Evolutionary conservation across 179 eudicot species (phyloP), one percentile per base, ranked within the genome.

Genomic region (Beta lomatogona): DNA sequence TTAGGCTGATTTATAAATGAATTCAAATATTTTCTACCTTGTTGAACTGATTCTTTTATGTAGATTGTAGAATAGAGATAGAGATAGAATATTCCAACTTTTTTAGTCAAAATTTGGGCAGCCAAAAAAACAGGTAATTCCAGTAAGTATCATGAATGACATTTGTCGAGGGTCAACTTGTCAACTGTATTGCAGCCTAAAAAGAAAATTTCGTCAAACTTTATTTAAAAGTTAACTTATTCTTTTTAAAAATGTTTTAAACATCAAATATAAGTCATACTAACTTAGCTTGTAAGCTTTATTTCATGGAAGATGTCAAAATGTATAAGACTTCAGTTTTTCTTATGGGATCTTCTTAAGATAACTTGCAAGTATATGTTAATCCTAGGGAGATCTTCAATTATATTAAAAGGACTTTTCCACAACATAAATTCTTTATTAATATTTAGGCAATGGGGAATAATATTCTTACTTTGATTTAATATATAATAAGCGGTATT

Each of bases 151-250:
- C 9, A 0, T 13, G 2, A 16, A n/a, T 15, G 81, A 59, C 71
- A 60, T 71, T 60, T 41, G 69, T 18, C 36, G 58, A 59, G 77
- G 82, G 79, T 80, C 82, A 80, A 50, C 77, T 4, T 80, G 77
- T 60, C 77, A 72, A 80, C 50, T 76, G 69, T 18, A 59, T 54
- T 61, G 46, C 10, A 73, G 48, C 48, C 44, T 13, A 5, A 14
- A 16, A 55, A 4, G 22, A 28, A 50, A 52, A 11, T 8, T 3
- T 72, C 52, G 60, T 72, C 60, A 72, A 64, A 52, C 76, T 22
- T 10, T 50, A n/a, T 50, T 50, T 21, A 68, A 19, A 2, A 45
- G 21, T 61, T 9, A 22, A 22, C 48, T 50, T 64, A 18, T 0
- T 19, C 58, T 5, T 5, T 22, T 53, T 73, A 8, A 8, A 14